Conservation (phyloP, 345 rosid genomes). For the Camelina sativa region DNA sequence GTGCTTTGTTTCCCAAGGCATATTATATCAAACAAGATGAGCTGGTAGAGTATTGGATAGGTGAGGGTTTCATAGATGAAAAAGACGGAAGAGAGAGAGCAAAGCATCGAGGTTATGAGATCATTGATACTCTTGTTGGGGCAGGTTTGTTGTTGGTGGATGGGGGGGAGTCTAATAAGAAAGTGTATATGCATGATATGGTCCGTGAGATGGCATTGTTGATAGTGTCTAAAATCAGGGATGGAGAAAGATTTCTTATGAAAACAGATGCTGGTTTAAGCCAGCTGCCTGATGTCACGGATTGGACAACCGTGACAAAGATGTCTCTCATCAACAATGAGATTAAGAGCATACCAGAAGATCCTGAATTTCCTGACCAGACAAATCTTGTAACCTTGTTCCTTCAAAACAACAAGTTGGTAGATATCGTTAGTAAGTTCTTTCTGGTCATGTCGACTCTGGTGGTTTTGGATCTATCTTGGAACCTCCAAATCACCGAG, state of each 20-base stretch:
- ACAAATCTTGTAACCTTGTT: not conserved
- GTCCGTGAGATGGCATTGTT: not conserved
- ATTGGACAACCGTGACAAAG: not conserved
- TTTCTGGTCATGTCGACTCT: conserved; percentile 15
- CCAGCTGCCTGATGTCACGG: not conserved
- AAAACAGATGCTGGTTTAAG: not conserved
- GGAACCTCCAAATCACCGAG: not conserved
- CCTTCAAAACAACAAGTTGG: conserved; percentile 12
- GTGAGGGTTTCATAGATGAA: conserved; percentile 9
- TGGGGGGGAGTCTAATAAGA: not conserved
- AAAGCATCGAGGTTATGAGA: not conserved
- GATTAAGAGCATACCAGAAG: not conserved
- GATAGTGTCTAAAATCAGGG: not conserved
- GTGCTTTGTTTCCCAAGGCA: conserved; percentile 22
- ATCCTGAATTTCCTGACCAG: not conserved
- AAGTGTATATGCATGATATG: conserved; percentile 21
- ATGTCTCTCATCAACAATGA: conserved; percentile 3
- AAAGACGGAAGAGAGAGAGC: not conserved
- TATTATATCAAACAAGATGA: not conserved
- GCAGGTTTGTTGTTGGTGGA: conserved; percentile 11
- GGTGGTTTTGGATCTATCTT: conserved; percentile 31
- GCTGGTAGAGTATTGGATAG: conserved; percentile 26
- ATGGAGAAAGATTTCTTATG: not conserved
- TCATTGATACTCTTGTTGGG: conserved; percentile 7
- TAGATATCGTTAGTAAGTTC: not conserved